Evolutionary conservation across 371 early-diverging fungal species (phyloP), one percentile per base, ranked within the genome.

Genomic region (Conidiobolus incongruus): DNA sequence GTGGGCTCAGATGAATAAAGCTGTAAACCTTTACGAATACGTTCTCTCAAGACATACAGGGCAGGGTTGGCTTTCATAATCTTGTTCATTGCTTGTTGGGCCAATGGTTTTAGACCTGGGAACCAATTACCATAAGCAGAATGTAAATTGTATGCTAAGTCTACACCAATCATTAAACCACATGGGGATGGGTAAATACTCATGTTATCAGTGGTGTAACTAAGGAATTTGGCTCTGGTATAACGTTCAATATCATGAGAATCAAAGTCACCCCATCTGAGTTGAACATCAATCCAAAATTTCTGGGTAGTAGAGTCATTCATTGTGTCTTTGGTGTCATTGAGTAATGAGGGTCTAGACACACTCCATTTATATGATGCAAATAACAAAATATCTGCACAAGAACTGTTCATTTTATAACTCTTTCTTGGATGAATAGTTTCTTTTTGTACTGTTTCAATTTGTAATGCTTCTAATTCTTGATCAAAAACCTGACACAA

Each of bases 221-320:
- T 96, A 65, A 92, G 63, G 72, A 87, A 98, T 63, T 94, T 95
- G 53, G 88, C 83, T 51, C 96, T 78, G 22, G 96, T 86, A 68
- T 98, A 97, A 49, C 97, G 78, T 65, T 93, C 92, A 50, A 94
- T 77, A 59, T 98, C 95, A 59, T 94, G 95, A 29, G 86, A 88
- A 63, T 97, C 97, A 53, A 82, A 97, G 57, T 98, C 95, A 53
- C 99, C 98, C 97, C 97, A 98, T 49, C 96, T 70, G 29, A 97
- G 71, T 64, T 97, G 96, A 46, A 97, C 83, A 63, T 98, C 98
- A 29, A 97, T 61, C 94, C 96, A 98, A 69, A 83, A 87, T 59
- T 89, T 90, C 46, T 89, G 83, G n/a, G 86, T 84, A 0, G 91
- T 92, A 23, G 82, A 84, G 1, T 85, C 86, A 51, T 93, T 94